A percentile compares a stretch with the other conserved stretches of the same genome.
These are phyloP conservation scores for Rhodosporidiobolus odoratus DNA, from an alignment of 768 basidiomycete species.

Conservation along the genomic window DNA sequence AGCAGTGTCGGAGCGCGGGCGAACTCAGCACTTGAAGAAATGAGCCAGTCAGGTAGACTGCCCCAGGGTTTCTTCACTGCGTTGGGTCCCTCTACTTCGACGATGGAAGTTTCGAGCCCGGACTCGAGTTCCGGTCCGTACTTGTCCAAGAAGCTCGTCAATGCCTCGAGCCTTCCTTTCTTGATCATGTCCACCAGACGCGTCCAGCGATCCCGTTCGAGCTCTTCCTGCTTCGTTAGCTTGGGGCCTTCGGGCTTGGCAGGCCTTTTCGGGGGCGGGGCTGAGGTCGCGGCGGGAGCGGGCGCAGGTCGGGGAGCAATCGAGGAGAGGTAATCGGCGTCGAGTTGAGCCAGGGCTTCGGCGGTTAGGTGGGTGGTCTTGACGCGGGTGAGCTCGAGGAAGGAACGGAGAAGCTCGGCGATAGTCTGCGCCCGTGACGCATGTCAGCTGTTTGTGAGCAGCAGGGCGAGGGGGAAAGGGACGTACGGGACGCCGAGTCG, in stretches of 20 bases:
- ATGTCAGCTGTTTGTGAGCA: too few species aligned
- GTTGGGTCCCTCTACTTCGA: slow-evolving; percentile 54
- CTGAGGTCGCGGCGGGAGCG: slow-evolving; percentile 41
- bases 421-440: slow-evolving; percentile 60
- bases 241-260: slow-evolving; percentile 54
- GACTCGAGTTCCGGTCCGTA: slow-evolving; percentile 50
- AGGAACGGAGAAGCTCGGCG: slow-evolving; percentile 78
- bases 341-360: slow-evolving; percentile 72
- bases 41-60: slow-evolving; percentile 63
- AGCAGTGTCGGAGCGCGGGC: slow-evolving; percentile 54
- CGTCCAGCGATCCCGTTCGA: slow-evolving; percentile 69
- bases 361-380: slow-evolving; percentile 84
- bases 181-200: slow-evolving; percentile 82
- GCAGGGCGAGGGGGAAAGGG: not conserved
- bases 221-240: slow-evolving; percentile 74
- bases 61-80: slow-evolving; percentile 55
- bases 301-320: slow-evolving; percentile 57
- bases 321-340: slow-evolving; percentile 82
- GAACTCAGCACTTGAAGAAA: slow-evolving; percentile 53
- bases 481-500: slow-evolving; percentile 85
- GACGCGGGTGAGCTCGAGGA: slow-evolving; percentile 73
- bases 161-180: slow-evolving; percentile 76
- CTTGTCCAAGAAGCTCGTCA: slow-evolving; percentile 74
- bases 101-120: not conserved
- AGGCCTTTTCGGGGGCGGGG: slow-evolving; percentile 39